Conservation (phyloP, 2,329 filamentous ascomycete genomes). For the Aspergillus arachidicola region DNA sequence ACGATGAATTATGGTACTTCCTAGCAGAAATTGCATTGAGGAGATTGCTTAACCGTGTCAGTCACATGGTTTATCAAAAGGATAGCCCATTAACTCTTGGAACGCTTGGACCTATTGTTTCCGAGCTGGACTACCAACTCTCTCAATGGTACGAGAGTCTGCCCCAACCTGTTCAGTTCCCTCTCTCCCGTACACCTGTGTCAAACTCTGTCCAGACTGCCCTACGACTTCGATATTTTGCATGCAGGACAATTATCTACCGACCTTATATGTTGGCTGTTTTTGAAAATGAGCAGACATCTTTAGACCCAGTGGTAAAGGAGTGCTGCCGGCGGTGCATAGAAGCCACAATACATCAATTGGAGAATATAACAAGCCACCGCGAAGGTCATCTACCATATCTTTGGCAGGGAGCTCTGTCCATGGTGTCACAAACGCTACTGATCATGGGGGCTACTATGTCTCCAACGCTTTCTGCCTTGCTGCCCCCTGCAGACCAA, state of each 20-base stretch:
- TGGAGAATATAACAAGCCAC: conserved; percentile 77
- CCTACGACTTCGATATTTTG: conserved; percentile 76
- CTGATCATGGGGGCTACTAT: conserved; percentile 84
- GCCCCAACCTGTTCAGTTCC: conserved; percentile 74
- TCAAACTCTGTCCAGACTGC: conserved; percentile 78
- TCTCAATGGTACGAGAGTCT: conserved; percentile 84
- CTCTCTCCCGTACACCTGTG: conserved; percentile 67
- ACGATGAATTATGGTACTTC: conserved; percentile 85
- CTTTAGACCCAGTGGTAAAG: conserved; percentile 70
- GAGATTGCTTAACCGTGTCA: conserved; percentile 75
- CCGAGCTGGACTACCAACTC: conserved; percentile 79
- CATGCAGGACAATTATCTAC: conserved; percentile 84
- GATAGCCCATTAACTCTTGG: conserved; percentile 71
- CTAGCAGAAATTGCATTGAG: conserved; percentile 79
- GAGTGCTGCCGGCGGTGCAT: conserved; percentile 81
- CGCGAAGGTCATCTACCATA: conserved; percentile 84
- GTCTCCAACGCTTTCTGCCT: conserved; percentile 69
- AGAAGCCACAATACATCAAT: conserved; percentile 76
- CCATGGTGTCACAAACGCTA: conserved; percentile 78
- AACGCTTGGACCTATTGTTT: conserved; percentile 74
- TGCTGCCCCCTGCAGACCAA: conserved; percentile 59
- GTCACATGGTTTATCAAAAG: conserved; percentile 77
- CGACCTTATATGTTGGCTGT: conserved; percentile 80
- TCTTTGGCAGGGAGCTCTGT: conserved; percentile 81
- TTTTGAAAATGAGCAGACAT: conserved; percentile 73